Conservation (phyloP, 345 rosid genomes). For the Salix viminalis region DNA sequence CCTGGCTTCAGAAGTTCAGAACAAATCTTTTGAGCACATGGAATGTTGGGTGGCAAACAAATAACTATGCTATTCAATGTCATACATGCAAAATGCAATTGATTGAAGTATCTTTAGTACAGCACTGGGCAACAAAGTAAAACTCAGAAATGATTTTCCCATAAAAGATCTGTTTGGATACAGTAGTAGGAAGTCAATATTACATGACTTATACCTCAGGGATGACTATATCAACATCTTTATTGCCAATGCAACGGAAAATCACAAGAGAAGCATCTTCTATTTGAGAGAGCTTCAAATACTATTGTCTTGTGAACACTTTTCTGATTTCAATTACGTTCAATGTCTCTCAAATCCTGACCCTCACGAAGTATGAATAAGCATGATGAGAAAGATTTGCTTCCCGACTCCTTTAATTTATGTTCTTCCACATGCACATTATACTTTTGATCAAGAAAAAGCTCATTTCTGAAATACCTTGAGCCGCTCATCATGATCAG, state of each 20-base stretch:
- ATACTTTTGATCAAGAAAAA: background rate
- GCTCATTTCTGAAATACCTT: background rate
- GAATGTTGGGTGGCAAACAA: background rate
- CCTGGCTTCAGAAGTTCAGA: background rate
- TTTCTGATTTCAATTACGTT: background rate
- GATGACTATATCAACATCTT: background rate
- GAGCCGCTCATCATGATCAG: background rate
- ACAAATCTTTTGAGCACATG: background rate
- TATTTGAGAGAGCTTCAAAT: background rate
- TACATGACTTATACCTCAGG: background rate
- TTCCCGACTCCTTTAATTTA: background rate
- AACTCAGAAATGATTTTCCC: background rate
- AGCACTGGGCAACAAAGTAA: background rate
- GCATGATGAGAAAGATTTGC: background rate
- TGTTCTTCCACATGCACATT: background rate
- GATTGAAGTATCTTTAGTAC: background rate
- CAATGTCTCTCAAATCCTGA: background rate
- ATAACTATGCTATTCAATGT: background rate
- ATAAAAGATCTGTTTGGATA: background rate
- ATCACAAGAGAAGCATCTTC: background rate
- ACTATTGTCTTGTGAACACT: background rate
- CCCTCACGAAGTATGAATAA: background rate
- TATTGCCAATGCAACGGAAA: background rate
- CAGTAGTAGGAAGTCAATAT: background rate
- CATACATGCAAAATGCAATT: background rate